Percentiles rank a stretch among this genome's conserved stretches.
phyloP scores from a whole-genome alignment of 345 rosid genomes.

The Noccaea bulbosa region DNA sequence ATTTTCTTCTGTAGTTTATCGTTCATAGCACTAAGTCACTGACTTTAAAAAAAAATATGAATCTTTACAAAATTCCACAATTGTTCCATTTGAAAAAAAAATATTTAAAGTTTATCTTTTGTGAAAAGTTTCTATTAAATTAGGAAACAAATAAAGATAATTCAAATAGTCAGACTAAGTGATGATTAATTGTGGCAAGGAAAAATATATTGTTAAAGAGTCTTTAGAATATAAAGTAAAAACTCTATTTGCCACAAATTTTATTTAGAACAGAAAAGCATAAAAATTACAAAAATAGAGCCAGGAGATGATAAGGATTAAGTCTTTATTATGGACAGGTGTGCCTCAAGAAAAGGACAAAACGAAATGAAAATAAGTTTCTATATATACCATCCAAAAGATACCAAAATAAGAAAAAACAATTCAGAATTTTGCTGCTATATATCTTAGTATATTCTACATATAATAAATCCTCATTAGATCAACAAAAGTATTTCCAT shows the following conservation, averaged over 20 bases:
- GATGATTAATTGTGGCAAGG: neutral
- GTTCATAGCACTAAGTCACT: conserved; percentile 2
- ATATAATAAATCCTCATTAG: too few species aligned
- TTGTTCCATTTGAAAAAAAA: neutral
- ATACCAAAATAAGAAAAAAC: too few species aligned
- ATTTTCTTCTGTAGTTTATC: neutral
- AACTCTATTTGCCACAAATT: neutral
- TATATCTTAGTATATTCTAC: too few species aligned
- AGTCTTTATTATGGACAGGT: neutral
- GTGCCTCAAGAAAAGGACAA: conserved; percentile 6
- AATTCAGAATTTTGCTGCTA: too few species aligned
- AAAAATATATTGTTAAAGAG: neutral
- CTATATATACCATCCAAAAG: neutral
- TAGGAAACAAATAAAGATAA: neutral
- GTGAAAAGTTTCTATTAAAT: neutral
- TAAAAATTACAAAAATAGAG: neutral
- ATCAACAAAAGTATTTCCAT: too few species aligned
- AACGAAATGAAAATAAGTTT: conserved; percentile 4
- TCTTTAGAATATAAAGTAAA: neutral
- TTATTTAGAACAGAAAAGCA: conserved; percentile 1
- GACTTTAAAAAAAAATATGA: conserved; percentile 4
- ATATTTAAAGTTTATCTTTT: conserved; percentile 7
- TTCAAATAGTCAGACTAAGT: conserved; percentile 5
- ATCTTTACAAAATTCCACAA: neutral
- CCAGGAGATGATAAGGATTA: neutral